Evolutionary conservation across 2,329 filamentous ascomycete genomes (phyloP).

Genomic region (Xylariaceae sp.): DNA sequence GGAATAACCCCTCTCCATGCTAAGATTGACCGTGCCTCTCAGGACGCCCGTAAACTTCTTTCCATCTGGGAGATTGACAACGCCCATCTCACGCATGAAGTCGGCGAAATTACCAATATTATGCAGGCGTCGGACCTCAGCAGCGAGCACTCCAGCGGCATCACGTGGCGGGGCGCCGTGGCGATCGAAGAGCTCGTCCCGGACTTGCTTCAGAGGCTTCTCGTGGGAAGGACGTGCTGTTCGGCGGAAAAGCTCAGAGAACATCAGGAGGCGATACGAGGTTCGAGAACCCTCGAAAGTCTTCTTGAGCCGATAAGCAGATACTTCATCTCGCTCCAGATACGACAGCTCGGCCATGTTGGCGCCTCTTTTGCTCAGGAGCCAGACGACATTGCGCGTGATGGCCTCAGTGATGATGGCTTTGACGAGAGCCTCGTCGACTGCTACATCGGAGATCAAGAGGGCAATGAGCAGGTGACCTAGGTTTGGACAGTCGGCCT

Average conservation of each 20-base stretch:
- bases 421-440: conserved; percentile 39
- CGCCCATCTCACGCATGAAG: conserved; percentile 44
- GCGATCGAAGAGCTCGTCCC: conserved; percentile 44
- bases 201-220: conserved; percentile 37
- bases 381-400: conserved; percentile 50
- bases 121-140: conserved; percentile 44
- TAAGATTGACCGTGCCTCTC: conserved; percentile 33
- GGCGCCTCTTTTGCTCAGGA: conserved; percentile 40
- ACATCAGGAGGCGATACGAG: conserved; percentile 52
- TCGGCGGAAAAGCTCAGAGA: conserved; percentile 48
- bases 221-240: conserved; percentile 38
- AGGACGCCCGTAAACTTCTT: conserved; percentile 34
- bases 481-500: conserved; percentile 44
- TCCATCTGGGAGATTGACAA: conserved; percentile 26
- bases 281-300: conserved; percentile 46
- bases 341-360: conserved; percentile 44
- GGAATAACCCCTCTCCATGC: conserved; percentile 35
- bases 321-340: conserved; percentile 40
- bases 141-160: conserved; percentile 38
- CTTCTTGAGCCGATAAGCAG: conserved; percentile 44
- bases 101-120: conserved; percentile 39
- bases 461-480: conserved; percentile 47
- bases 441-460: conserved; percentile 43
- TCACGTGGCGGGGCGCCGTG: conserved; percentile 45
- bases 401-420: conserved; percentile 48